Conservation (phyloP, 2,329 filamentous ascomycete species). For the Septoria linicola region DNA sequence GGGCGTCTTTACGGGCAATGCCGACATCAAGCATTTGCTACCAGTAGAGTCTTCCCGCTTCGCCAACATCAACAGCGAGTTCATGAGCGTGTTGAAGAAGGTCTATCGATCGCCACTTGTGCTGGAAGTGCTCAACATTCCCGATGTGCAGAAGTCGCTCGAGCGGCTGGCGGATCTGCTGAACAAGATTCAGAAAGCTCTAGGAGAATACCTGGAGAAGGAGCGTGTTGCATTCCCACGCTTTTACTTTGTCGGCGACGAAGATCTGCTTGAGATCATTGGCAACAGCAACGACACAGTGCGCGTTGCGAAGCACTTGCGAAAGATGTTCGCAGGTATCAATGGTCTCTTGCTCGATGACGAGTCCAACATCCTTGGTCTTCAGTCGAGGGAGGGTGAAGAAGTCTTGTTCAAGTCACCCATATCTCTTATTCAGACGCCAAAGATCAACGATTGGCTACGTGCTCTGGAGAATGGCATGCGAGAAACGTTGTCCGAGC, state of each 20-base stretch:
- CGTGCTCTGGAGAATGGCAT: slow-evolving; percentile 86
- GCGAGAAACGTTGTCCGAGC: slow-evolving; percentile 89
- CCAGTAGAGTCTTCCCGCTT: slow-evolving; percentile 96
- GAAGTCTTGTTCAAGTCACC: slow-evolving; percentile 82
- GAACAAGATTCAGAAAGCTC: slow-evolving; percentile 98
- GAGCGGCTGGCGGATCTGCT: slow-evolving; percentile 94
- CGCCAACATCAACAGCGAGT: slow-evolving; percentile 99
- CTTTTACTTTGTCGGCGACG: slow-evolving; percentile 99
- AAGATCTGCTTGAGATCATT: slow-evolving; percentile 97
- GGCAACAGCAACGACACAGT: slow-evolving; percentile 97
- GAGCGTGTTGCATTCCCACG: slow-evolving; percentile 96
- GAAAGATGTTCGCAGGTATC: slow-evolving; percentile 99
- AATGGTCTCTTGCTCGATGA: slow-evolving; percentile 90
- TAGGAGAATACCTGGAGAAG: slow-evolving; percentile 97
- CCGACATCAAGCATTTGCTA: slow-evolving; percentile 95
- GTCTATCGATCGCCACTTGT: slow-evolving; percentile 95
- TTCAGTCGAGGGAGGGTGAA: slow-evolving; percentile 94
- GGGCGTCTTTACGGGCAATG: slow-evolving; percentile 97
- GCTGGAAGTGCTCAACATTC: slow-evolving; percentile 91
- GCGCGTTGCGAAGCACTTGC: slow-evolving; percentile 96
- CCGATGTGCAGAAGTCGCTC: slow-evolving; percentile 91
- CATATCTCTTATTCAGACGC: slow-evolving; percentile 88
- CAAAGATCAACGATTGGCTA: slow-evolving; percentile 99
- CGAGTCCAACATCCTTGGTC: slow-evolving; percentile 82
- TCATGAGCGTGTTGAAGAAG: slow-evolving; percentile 99